These are phyloP conservation scores for Cercospora sojina DNA, from an alignment of 2,329 filamentous ascomycete species.

Conservation along the genomic window DNA sequence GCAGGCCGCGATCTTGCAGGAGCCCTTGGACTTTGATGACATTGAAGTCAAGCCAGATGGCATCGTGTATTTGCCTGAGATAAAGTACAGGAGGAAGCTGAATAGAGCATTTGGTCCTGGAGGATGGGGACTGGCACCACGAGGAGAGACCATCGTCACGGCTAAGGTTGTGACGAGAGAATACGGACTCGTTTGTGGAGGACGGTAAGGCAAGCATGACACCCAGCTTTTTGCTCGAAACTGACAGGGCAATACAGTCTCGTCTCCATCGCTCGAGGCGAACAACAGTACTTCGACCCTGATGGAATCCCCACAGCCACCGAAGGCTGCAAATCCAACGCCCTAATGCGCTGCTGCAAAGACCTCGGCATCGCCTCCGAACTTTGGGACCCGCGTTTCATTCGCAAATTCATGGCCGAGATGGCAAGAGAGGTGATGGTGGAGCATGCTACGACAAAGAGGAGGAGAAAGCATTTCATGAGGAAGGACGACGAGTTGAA, in stretches of 20 bases:
- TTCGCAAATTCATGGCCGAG: constrained; percentile 74
- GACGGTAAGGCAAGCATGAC: constrained; percentile 61
- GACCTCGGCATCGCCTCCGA: constrained; percentile 92
- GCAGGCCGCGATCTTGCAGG: constrained; percentile 65
- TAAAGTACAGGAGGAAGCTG: constrained; percentile 91
- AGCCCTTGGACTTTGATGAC: constrained; percentile 67
- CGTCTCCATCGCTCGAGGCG: constrained; percentile 87
- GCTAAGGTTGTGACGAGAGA: constrained; percentile 79
- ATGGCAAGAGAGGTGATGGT: constrained; percentile 81
- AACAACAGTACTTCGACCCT: constrained; percentile 87
- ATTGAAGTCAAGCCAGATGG: constrained; percentile 98
- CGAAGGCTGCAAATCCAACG: constrained; percentile 97
- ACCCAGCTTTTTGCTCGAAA: not conserved
- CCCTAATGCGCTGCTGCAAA: constrained; percentile 97
- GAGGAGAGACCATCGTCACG: constrained; percentile 82
- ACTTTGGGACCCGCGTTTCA: constrained; percentile 92
- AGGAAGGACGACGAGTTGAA: constrained; percentile 76
- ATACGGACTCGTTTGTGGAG: constrained; percentile 86
- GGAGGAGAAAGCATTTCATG: constrained; percentile 82
- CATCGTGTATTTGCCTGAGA: constrained; percentile 93
- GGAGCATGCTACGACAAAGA: constrained; percentile 83
- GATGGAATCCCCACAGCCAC: constrained; percentile 91
- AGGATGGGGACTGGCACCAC: constrained; percentile 89
- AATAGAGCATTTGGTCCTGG: constrained; percentile 92
- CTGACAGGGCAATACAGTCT: constrained; percentile 57